phyloP scores from a whole-genome alignment of 2,329 filamentous ascomycete genomes.

The Botryosphaeria agaves region DNA sequence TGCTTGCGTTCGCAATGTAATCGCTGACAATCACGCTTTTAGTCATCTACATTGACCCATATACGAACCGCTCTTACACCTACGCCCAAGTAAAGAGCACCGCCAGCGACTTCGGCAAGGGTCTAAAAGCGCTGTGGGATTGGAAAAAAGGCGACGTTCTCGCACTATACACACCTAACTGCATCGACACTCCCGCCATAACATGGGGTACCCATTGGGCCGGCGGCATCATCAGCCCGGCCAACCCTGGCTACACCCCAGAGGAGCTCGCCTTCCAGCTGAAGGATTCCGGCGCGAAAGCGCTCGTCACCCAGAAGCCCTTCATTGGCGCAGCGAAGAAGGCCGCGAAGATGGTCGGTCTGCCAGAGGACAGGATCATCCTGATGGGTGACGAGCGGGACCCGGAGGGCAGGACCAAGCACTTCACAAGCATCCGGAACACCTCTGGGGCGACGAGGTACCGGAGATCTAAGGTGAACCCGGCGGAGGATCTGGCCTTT shows the following conservation, averaged over 20 bases:
- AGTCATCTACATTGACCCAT: conserved; percentile 67
- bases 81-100: conserved; percentile 47
- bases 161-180: conserved; percentile 69
- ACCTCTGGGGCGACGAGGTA: conserved; percentile 41
- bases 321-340: conserved; percentile 46
- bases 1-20: background rate
- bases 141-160: conserved; percentile 78
- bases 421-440: conserved; percentile 56
- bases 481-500: conserved; percentile 60
- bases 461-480: conserved; percentile 43
- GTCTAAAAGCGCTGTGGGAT: conserved; percentile 53
- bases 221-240: conserved; percentile 66
- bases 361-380: conserved; percentile 55
- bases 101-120: conserved; percentile 63
- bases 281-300: conserved; percentile 58
- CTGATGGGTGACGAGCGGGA: conserved; percentile 56
- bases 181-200: conserved; percentile 61
- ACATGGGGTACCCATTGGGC: conserved; percentile 73
- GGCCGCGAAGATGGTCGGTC: conserved; percentile 52
- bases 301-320: conserved; percentile 53
- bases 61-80: conserved; percentile 52
- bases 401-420: conserved; percentile 40
- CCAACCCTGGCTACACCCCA: conserved; percentile 73
- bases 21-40: conserved; percentile 1
- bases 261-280: conserved; percentile 77